Evolutionary conservation across 257 asterid species (phyloP).

Genomic region (Solanum stenotomum): DNA sequence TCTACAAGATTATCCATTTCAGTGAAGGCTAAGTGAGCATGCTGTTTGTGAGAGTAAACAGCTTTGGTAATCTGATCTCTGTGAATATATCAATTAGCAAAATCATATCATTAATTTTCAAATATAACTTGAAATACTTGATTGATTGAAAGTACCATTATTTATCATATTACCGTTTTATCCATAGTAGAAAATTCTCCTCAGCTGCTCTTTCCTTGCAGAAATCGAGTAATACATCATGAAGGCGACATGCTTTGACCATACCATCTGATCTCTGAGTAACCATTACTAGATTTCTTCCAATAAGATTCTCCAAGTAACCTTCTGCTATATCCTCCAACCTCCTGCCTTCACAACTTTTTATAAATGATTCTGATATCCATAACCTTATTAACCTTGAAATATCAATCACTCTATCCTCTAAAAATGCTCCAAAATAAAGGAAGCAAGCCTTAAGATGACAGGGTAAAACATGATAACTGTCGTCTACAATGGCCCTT

Average conservation of each 20-base stretch:
- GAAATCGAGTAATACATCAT: slow-evolving; percentile 10
- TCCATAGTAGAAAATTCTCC: not conserved
- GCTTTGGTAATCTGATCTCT: not conserved
- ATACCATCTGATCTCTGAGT: not conserved
- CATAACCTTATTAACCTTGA: not conserved
- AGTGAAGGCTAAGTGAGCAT: not conserved
- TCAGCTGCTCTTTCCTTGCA: not conserved
- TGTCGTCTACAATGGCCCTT: not conserved
- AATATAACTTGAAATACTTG: not conserved
- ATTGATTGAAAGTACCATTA: not conserved
- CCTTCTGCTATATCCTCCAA: not conserved
- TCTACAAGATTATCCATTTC: not conserved
- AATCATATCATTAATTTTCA: not conserved
- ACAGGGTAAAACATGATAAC: not conserved
- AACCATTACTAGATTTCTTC: not conserved
- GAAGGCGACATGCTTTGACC: slow-evolving; percentile 2
- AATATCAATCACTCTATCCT: not conserved
- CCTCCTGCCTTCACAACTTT: not conserved
- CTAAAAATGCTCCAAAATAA: not conserved
- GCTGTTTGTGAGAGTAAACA: not conserved
- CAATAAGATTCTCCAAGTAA: not conserved
- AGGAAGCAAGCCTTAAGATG: not conserved
- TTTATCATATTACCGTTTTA: not conserved
- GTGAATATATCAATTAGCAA: not conserved
- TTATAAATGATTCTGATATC: not conserved